These are phyloP conservation scores for Xerocomus minutiporus DNA, from an alignment of 1,284 basidiomycete species.

Conservation along the genomic window DNA sequence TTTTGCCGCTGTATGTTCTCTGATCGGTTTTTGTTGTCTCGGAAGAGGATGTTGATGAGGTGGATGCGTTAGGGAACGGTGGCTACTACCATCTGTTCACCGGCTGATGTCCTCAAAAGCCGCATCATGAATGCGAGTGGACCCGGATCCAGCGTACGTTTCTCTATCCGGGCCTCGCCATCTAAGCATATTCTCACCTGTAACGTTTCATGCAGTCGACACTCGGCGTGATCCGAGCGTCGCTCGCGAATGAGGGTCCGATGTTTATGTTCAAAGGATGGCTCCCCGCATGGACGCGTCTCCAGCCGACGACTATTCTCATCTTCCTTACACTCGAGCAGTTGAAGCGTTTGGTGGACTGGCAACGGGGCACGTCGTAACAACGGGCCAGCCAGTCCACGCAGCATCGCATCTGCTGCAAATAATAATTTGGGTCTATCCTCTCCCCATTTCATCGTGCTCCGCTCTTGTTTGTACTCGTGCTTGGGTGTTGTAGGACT, in stretches of 20 bases:
- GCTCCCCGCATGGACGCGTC: constrained; percentile 79
- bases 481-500: neutral
- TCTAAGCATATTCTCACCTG: neutral
- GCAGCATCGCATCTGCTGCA: neutral
- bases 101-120: constrained; percentile 87
- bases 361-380: constrained; percentile 21
- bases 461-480: neutral
- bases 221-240: constrained; percentile 63
- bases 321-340: constrained; percentile 76
- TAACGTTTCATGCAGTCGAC: constrained; percentile 52
- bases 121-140: constrained; percentile 90
- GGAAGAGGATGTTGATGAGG: neutral
- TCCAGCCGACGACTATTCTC: constrained; percentile 80
- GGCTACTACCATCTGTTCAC: constrained; percentile 90
- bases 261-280: constrained; percentile 94
- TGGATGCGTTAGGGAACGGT: constrained; percentile 65
- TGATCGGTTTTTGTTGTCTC: neutral
- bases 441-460: neutral
- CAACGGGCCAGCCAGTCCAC: neutral
- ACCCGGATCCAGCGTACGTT: constrained; percentile 63
- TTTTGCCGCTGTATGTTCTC: constrained; percentile 66
- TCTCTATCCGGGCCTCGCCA: neutral
- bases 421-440: neutral
- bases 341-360: constrained; percentile 23
- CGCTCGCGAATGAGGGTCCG: constrained; percentile 75